Conservation (phyloP, 2,329 filamentous ascomycete species). For the Fusarium sp. region DNA sequence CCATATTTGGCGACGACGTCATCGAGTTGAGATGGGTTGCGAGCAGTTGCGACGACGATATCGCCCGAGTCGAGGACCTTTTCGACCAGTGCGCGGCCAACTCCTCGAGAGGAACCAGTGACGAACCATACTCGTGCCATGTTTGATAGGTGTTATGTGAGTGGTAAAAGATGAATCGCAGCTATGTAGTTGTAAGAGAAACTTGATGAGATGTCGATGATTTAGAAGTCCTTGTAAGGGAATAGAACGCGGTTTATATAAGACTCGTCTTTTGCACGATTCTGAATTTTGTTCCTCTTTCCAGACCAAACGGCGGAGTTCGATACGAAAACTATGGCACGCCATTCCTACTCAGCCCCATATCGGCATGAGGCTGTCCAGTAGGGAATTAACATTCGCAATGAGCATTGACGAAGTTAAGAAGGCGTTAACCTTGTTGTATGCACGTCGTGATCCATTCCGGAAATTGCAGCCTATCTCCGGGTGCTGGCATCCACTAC, state of each 20-base stretch:
- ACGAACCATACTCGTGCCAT: constrained; percentile 56
- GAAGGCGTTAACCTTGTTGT: neutral
- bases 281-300: no score
- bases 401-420: neutral
- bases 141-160: neutral
- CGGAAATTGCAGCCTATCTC: neutral
- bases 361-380: neutral
- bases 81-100: constrained; percentile 55
- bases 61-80: constrained; percentile 53
- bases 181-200: neutral
- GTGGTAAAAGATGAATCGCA: neutral
- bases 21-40: constrained; percentile 49
- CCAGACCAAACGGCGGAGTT: neutral
- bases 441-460: neutral
- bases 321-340: neutral
- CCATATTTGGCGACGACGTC: constrained; percentile 51
- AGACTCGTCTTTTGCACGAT: no score
- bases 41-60: constrained; percentile 57
- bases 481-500: neutral
- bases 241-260: neutral
- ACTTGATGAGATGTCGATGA: neutral
- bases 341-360: neutral
- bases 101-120: constrained; percentile 59
- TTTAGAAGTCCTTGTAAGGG: accelerated
- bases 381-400: neutral